Conservation (phyloP, 2,329 filamentous ascomycete genomes). For the Colletotrichum spinosum region DNA sequence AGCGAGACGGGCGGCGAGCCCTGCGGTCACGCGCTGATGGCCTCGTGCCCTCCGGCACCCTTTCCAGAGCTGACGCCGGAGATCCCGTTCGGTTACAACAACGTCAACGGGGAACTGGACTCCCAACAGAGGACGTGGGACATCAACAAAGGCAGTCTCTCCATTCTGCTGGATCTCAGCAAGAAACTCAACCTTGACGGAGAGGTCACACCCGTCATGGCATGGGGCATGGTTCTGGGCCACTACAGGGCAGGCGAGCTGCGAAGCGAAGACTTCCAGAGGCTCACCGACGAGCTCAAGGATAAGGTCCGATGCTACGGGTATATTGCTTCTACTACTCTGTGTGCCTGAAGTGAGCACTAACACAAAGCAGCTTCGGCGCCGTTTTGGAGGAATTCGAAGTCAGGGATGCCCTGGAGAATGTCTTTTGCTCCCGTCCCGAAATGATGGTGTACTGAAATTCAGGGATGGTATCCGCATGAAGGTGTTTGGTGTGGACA, state of each 20-base stretch:
- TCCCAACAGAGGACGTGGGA: conserved; percentile 83
- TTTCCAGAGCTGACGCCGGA: conserved; percentile 61
- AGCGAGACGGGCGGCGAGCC: conserved; percentile 72
- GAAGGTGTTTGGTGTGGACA: too few relatives aligned
- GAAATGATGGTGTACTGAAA: conserved; percentile 33
- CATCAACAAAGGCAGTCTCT: conserved; percentile 79
- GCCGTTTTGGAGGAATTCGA: conserved; percentile 76
- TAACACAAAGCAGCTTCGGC: conserved; percentile 61
- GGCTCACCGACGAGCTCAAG: conserved; percentile 78
- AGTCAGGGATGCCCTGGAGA: conserved; percentile 81
- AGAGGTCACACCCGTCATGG: conserved; percentile 96
- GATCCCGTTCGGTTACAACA: conserved; percentile 63
- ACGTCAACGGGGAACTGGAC: conserved; percentile 48
- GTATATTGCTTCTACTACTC: conserved; percentile 61
- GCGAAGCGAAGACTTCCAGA: conserved; percentile 74
- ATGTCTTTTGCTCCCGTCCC: conserved; percentile 63
- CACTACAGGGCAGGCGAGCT: conserved; percentile 78
- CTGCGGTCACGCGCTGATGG: conserved; percentile 94
- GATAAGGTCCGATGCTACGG: conserved; percentile 93
- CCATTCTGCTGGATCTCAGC: conserved; percentile 87
- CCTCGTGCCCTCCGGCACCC: conserved; percentile 82
- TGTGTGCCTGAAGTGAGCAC: conserved; percentile 1
- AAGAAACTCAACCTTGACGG: conserved; percentile 85
- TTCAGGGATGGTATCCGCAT: not conserved
- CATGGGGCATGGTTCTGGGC: conserved; percentile 83